These are phyloP conservation scores for Saturnispora quitensis DNA, from an alignment of 805 yeast species.

Conservation along the genomic window DNA sequence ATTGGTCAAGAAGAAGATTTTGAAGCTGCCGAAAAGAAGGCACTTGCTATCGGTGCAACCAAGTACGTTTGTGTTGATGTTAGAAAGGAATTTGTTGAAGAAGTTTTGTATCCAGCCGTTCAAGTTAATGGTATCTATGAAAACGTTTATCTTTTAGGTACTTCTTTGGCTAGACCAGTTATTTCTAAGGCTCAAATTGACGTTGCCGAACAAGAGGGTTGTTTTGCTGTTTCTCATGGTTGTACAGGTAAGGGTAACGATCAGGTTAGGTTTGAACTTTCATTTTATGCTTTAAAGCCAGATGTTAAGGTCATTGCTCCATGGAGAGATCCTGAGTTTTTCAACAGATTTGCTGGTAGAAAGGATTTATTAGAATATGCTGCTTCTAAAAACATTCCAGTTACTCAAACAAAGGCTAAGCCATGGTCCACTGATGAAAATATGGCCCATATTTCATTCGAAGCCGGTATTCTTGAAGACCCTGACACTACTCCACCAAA, in stretches of 20 bases:
- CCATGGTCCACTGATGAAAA: constrained; percentile 99
- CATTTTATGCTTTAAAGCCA: constrained; percentile 96
- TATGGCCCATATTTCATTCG: constrained; percentile 97
- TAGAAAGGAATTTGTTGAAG: constrained; percentile 88
- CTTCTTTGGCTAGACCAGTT: constrained; percentile 97
- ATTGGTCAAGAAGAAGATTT: constrained; percentile 99
- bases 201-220: constrained; percentile 95
- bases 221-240: constrained; percentile 98
- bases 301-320: constrained; percentile 96
- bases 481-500: constrained; percentile 99
- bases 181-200: constrained; percentile 97
- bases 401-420: constrained; percentile 94
- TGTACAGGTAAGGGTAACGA: constrained; percentile 99
- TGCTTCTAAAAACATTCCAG: constrained; percentile 84
- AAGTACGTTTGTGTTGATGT: constrained; percentile 92
- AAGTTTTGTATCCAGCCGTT: constrained; percentile 91
- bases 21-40: constrained; percentile 93
- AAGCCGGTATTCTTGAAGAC: constrained; percentile 98
- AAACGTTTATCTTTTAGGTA: constrained; percentile 92
- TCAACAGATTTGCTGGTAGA: constrained; percentile 96
- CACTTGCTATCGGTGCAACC: constrained; percentile 93
- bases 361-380: constrained; percentile 92
- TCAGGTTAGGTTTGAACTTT: constrained; percentile 95
- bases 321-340: constrained; percentile 96
- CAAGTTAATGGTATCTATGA: constrained; percentile 97